phyloP scores from a whole-genome alignment of 148 eudicot genomes.

The Rhododendron williamsianum region DNA sequence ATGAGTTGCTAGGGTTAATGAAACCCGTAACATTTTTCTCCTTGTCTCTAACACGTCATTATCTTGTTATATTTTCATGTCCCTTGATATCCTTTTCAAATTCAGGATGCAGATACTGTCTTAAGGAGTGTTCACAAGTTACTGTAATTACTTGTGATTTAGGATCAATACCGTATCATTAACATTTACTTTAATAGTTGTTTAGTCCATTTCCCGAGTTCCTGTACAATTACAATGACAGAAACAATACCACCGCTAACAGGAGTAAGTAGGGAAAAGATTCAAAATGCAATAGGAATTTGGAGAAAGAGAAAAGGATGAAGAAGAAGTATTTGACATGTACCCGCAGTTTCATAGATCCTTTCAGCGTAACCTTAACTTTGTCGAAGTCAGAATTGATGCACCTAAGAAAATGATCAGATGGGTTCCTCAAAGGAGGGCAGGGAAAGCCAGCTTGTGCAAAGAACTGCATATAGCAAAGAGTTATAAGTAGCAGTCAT shows the following conservation, averaged over 20 bases:
- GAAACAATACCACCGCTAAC: not conserved
- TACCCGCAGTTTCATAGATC: constrained; percentile 97
- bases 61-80: not conserved
- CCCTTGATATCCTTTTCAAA: not conserved
- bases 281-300: not conserved
- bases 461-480: constrained; percentile 61
- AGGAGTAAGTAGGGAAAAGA: not conserved
- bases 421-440: constrained; percentile 89
- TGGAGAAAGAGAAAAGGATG: not conserved
- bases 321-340: constrained; percentile 7
- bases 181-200: not conserved
- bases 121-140: not conserved
- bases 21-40: not conserved
- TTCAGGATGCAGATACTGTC: not conserved
- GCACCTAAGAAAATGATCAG: constrained; percentile 96
- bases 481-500: not conserved
- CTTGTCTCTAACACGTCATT: not conserved
- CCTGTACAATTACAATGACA: not conserved
- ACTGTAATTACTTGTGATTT: not conserved
- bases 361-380: constrained; percentile 92
- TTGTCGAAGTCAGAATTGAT: constrained; percentile 92
- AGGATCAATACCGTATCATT: not conserved
- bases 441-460: constrained; percentile 97
- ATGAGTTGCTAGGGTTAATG: not conserved
- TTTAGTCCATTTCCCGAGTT: not conserved